Percentiles rank a stretch among this genome's conserved stretches.
Conservation (phyloP, 768 basidiomycete genomes). For the Termitomyces sp. region DNA sequence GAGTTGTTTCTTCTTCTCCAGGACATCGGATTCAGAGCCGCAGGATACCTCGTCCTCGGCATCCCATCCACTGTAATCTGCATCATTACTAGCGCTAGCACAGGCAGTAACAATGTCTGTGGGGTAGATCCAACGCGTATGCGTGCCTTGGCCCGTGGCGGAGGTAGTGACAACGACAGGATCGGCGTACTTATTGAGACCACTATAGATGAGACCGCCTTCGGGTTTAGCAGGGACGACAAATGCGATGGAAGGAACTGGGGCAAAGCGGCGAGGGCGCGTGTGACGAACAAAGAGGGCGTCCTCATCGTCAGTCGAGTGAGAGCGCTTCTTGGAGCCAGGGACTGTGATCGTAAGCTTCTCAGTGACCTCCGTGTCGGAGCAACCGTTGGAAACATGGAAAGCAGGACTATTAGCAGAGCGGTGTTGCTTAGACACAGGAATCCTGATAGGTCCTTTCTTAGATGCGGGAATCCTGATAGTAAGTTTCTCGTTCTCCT, state of each 20-base stretch:
- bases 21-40: neutral
- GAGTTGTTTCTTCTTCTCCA: neutral
- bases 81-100: neutral
- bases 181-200: neutral
- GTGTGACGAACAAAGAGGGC: neutral
- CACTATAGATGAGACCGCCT: neutral
- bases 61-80: neutral
- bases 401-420: neutral
- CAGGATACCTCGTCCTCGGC: neutral
- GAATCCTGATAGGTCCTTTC: neutral
- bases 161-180: neutral
- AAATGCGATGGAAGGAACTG: neutral
- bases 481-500: neutral
- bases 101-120: neutral
- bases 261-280: neutral
- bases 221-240: neutral
- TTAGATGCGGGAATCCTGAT: neutral
- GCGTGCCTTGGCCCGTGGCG: neutral
- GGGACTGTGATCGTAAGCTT: neutral
- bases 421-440: neutral
- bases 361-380: neutral
- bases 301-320: neutral
- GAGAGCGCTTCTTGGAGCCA: neutral
- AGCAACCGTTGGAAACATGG: neutral
- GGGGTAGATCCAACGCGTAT: neutral